Percentiles rank a stretch among this genome's conserved stretches.
phyloP scores from a whole-genome alignment of 1,284 basidiomycete genomes.

The Abortiporus biennis region DNA sequence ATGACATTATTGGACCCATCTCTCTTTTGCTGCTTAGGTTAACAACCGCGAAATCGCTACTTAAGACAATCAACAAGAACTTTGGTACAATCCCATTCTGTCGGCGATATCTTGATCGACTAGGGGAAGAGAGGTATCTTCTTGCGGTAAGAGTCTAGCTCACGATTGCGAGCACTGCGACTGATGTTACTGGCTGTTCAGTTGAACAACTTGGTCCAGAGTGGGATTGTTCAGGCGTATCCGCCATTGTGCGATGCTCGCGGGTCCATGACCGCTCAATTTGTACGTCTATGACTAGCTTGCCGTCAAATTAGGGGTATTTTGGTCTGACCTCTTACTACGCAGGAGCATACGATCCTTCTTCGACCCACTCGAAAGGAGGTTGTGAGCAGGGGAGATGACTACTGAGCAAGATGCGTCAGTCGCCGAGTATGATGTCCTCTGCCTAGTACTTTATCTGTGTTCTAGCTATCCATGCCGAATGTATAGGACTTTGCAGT shows the following conservation, averaged over 20 bases:
- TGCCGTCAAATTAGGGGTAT: neutral
- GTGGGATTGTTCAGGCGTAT: conserved; percentile 90
- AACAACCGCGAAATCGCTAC: conserved; percentile 79
- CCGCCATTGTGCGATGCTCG: conserved; percentile 82
- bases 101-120: conserved; percentile 87
- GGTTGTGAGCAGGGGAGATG: conserved; percentile 90
- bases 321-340: neutral
- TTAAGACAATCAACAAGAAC: conserved; percentile 87
- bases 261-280: conserved; percentile 92
- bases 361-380: conserved; percentile 86
- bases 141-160: conserved; percentile 62
- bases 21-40: conserved; percentile 41
- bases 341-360: conserved; percentile 88
- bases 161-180: conserved; percentile 2
- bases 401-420: conserved; percentile 57
- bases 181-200: conserved; percentile 26
- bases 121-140: conserved; percentile 94
- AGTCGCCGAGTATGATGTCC: conserved; percentile 4
- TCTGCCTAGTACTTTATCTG: no score
- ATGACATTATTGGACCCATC: neutral
- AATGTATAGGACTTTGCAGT: no score
- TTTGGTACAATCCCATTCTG: conserved; percentile 98
- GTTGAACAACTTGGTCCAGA: conserved; percentile 87
- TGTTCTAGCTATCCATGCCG: no score
- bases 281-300: conserved; percentile 43